Evolutionary conservation across 768 basidiomycete genomes (phyloP).

Genomic region (Pisolithus tinctorius): DNA sequence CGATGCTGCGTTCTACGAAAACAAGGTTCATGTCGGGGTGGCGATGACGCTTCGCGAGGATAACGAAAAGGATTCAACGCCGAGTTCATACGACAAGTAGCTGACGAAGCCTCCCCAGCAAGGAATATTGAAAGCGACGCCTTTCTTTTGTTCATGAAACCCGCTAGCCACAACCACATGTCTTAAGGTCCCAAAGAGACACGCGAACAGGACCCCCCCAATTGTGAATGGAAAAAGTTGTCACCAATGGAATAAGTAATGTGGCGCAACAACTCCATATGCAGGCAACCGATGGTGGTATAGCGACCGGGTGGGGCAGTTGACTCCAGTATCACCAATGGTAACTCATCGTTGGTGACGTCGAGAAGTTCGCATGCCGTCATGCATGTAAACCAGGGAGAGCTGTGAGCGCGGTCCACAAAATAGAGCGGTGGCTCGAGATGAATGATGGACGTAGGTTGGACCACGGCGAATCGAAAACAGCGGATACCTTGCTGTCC

Average conservation of each 20-base stretch:
- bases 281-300: slow-evolving; percentile 64
- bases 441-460: slow-evolving; percentile 23
- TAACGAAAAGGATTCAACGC: slow-evolving; percentile 49
- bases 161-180: slow-evolving; percentile 69
- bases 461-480: slow-evolving; percentile 57
- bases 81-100: slow-evolving; percentile 74
- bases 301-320: slow-evolving; percentile 69
- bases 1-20: slow-evolving; percentile 73
- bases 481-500: slow-evolving; percentile 28
- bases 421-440: slow-evolving; percentile 11
- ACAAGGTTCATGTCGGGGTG: slow-evolving; percentile 68
- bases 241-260: slow-evolving; percentile 55
- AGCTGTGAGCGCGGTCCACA: slow-evolving; percentile 31
- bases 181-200: slow-evolving; percentile 44
- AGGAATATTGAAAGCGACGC: slow-evolving; percentile 36
- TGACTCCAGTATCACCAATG: slow-evolving; percentile 71
- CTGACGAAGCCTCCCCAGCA: slow-evolving; percentile 86
- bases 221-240: slow-evolving; percentile 34
- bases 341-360: slow-evolving; percentile 46
- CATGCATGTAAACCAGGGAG: slow-evolving; percentile 34
- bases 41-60: slow-evolving; percentile 27
- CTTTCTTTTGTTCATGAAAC: slow-evolving; percentile 34
- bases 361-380: slow-evolving; percentile 44
- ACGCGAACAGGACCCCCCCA: slow-evolving; percentile 26
- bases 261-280: slow-evolving; percentile 46